A percentile compares a stretch with the other conserved stretches of the same genome.
Evolutionary conservation across 129 eudicot genomes (phyloP).

Genomic region (Centella asiatica): DNA sequence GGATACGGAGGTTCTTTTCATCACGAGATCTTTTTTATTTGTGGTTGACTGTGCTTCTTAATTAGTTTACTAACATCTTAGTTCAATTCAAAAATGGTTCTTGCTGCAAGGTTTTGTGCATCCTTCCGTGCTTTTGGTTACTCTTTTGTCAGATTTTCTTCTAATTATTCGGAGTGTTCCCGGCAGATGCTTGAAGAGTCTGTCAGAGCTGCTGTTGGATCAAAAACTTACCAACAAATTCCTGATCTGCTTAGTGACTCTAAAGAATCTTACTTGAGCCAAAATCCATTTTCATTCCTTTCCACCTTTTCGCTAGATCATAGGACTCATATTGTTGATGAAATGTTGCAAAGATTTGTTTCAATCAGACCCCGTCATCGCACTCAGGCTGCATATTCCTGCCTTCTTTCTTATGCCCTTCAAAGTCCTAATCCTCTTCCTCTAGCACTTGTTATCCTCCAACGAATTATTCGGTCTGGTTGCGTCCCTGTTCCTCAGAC

Average conservation of each 20-base stretch:
- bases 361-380: conserved; percentile 54
- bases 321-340: conserved; percentile 45
- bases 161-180: conserved; percentile 16
- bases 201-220: conserved; percentile 37
- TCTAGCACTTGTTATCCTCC: conserved; percentile 51
- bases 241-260: conserved; percentile 34
- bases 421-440: conserved; percentile 52
- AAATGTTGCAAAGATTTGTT: conserved; percentile 49
- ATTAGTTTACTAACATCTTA: not conserved
- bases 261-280: conserved; percentile 17
- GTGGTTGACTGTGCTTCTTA: not conserved
- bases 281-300: conserved; percentile 61
- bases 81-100: conserved; percentile 19
- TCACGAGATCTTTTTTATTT: no score
- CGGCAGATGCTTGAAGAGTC: conserved; percentile 27
- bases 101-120: conserved; percentile 16
- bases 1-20: no score
- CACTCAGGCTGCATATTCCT: conserved; percentile 35
- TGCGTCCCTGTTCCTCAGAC: conserved; percentile 62
- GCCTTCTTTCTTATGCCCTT: conserved; percentile 54
- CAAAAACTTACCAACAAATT: conserved; percentile 39
- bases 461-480: conserved; percentile 67
- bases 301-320: conserved; percentile 20
- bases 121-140: not conserved
- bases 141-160: conserved; percentile 18